Evolutionary conservation across 345 rosid genomes (phyloP), one percentile per base, ranked within the genome.

Genomic region (Dipteronia sinensis): DNA sequence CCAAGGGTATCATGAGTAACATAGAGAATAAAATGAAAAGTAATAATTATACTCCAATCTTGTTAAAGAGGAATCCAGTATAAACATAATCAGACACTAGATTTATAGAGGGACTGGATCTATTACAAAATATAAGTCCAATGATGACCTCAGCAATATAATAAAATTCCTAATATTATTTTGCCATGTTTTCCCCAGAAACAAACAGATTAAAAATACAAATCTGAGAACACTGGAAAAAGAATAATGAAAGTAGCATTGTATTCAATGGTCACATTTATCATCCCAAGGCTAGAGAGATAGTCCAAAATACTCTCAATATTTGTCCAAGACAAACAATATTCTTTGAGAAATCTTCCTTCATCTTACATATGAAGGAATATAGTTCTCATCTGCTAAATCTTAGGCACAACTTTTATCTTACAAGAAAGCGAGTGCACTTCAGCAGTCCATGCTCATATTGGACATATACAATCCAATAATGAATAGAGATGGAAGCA

Each of bases 1-100:
- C 69, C 70, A 77, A n/a, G 58, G 72, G 20, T 63, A 42, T 34
- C 76, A 40, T 59, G 56, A 55, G 58, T 40, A n/a, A 34, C 34
- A 10, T 7, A 74, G 49, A 70, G 58, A 77, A 77, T 20, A 20
- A 58, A 65, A 58, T 34, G 19, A 47, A 55, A 23, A 20, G 22
- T 31, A 27, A 4, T 40, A 55, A 23, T 10, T 76, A 49, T 65
- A 67, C n/a, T 56, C 47, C 15, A 22, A 55, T 68, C 22, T 17
- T n/a, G 10, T 73, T 17, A 44, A 64, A 40, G 17, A 29, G 31
- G 27, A 55, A 5, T 19, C 62, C 27, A 10, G n/a, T 31, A 51
- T n/a, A 38, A 66, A 38, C 25, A 58, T 58, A 72, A 31, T 34
- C 51, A 38, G 53, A 42, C 6, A 34, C 38, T 34, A 34, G 38